Percentiles rank a stretch among this genome's conserved stretches.
phyloP scores from a whole-genome alignment of 2,329 filamentous ascomycete species.

The Aspergillus sp. region DNA sequence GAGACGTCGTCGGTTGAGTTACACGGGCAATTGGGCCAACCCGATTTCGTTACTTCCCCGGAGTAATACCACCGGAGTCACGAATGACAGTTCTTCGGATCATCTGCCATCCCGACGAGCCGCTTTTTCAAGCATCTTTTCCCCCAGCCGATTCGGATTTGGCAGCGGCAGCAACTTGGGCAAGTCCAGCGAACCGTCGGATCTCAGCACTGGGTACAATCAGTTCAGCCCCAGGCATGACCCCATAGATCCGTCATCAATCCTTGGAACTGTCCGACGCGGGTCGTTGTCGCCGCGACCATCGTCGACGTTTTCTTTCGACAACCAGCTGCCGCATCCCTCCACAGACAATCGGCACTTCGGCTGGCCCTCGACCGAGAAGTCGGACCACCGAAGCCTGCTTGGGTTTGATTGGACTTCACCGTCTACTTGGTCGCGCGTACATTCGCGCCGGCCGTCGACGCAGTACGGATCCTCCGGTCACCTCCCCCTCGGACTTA shows the following conservation, averaged over 20 bases:
- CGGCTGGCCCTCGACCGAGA: slow-evolving; percentile 61
- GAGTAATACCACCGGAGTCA: slow-evolving; percentile 43
- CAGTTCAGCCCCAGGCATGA: slow-evolving; percentile 49
- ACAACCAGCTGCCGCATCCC: slow-evolving; percentile 65
- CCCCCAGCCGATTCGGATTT: slow-evolving; percentile 39
- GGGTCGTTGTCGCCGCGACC: slow-evolving; percentile 48
- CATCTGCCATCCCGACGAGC: slow-evolving; percentile 39
- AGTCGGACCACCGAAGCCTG: slow-evolving; percentile 54
- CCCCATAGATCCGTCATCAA: slow-evolving; percentile 47
- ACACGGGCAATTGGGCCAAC: slow-evolving; percentile 57
- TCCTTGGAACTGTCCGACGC: slow-evolving; percentile 42
- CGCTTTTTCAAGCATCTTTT: slow-evolving; percentile 46
- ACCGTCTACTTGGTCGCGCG: slow-evolving; percentile 66
- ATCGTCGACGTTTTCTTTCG: slow-evolving; percentile 56
- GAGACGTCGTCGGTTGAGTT: slow-evolving; percentile 55
- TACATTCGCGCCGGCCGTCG: slow-evolving; percentile 77
- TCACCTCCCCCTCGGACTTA: slow-evolving; percentile 56
- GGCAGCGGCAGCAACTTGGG: slow-evolving; percentile 28
- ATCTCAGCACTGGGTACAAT: slow-evolving; percentile 43
- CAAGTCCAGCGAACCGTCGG: slow-evolving; percentile 34
- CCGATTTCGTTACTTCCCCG: slow-evolving; percentile 49
- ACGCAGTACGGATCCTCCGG: slow-evolving; percentile 73
- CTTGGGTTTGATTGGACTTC: slow-evolving; percentile 55
- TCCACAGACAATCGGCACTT: slow-evolving; percentile 77
- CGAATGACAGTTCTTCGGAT: slow-evolving; percentile 43